Evolutionary conservation across 352 stramenopile species (phyloP), one percentile per base, ranked within the genome.

Genomic region (Pythium plurisporium): DNA sequence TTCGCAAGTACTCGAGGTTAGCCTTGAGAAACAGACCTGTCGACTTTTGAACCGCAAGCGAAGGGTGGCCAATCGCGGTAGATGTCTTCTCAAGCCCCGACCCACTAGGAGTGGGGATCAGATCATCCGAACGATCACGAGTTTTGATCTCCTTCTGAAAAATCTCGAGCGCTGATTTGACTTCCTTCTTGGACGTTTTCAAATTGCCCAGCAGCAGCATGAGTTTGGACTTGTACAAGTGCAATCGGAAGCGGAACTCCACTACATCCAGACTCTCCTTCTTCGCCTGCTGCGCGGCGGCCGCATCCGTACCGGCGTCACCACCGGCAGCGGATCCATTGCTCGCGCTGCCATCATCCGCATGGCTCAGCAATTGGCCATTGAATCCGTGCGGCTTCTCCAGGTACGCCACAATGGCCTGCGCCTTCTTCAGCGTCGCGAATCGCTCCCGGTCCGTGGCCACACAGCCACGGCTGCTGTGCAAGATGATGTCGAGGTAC

Each of bases 1-100:
- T 87, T 48, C 91, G 82, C 73, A 97, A 82, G 85, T 97, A 96
- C 77, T 97, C 91, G 55, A 97, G 73, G 55, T 97, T 96, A 14
- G 91, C 91, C 72, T 96, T 96, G 26, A 97, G 71, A 70, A 96
- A 97, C 53, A 96, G 67, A 41, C 76, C 88, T 20, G 86, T 91
- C 22, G 88, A 85, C 65, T 96, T 96, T 55, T 96, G 84, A 43
- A 96, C 74, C n/a, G 72, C 70, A 6, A 89, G 59, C 38, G 82
- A 77, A 36, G 87, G 88, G 31, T 96, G 79, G 38, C 81, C 78
- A 59, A 91, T 87, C 20, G 69, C 62, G 9, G 79, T 87, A 30
- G 79, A 86, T 12, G 82, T 90, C 54, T 90, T 91, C 42, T 89
- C 85, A 11, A 66, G 78, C 30, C 73, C 66, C 56, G 82, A 70